Conservation (phyloP, 805 yeast species). For the Zygosaccharomyces kombuchaensis region DNA sequence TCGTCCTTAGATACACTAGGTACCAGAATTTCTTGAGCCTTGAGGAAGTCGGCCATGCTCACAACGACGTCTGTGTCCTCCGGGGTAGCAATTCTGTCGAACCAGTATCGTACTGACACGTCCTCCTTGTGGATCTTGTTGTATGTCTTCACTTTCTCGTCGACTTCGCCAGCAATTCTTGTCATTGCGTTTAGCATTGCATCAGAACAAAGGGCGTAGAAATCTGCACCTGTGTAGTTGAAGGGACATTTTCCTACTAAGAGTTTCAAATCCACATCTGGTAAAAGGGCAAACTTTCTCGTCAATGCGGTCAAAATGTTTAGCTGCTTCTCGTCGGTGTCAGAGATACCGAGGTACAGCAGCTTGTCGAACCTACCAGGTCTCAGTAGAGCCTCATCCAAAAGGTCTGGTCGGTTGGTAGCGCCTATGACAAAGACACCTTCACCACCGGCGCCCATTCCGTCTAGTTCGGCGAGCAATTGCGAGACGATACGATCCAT, state of each 20-base stretch:
- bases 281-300: conserved; percentile 64
- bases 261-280: conserved; percentile 51
- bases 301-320: conserved; percentile 86
- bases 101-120: conserved; percentile 81
- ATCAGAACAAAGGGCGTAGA: conserved; percentile 92
- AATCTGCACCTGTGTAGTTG: conserved; percentile 97
- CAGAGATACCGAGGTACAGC: conserved; percentile 89
- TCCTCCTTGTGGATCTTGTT: conserved; percentile 43
- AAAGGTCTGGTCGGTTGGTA: conserved; percentile 90
- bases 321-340: conserved; percentile 81
- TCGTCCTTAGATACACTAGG: conserved; percentile 91
- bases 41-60: conserved; percentile 65
- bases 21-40: conserved; percentile 63
- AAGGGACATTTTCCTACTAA: conserved; percentile 74
- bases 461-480: conserved; percentile 89
- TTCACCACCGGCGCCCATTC: conserved; percentile 77
- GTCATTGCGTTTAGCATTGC: conserved; percentile 97
- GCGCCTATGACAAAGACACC: conserved; percentile 99
- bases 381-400: conserved; percentile 89
- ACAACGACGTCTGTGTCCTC: conserved; percentile 70
- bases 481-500: conserved; percentile 99
- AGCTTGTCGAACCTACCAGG: conserved; percentile 96
- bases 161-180: conserved; percentile 74
- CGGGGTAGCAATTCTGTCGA: conserved; percentile 68
- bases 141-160: conserved; percentile 51